These are phyloP conservation scores for Miscanthus lutarioriparius DNA, from an alignment of 176 grass and related monocot species.

Conservation along the genomic window DNA sequence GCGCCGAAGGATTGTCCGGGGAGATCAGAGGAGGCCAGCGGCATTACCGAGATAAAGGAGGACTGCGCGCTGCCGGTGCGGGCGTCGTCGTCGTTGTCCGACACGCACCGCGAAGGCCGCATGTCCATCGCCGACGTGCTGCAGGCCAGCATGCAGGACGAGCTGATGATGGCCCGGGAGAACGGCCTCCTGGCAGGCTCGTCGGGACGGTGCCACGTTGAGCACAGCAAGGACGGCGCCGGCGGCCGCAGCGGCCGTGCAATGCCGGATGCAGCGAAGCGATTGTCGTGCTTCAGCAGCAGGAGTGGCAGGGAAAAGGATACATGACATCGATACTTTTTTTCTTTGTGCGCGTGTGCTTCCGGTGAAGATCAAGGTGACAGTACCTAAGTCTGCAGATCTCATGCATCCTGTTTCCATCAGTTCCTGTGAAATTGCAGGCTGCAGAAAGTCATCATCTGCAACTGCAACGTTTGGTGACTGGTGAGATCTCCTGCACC, in stretches of 20 bases:
- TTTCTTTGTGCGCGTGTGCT: constrained; percentile 2
- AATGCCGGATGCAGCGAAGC: constrained; percentile 57
- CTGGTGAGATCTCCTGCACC: constrained; percentile 29
- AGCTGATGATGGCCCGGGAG: constrained; percentile 64
- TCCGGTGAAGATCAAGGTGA: constrained; percentile 36
- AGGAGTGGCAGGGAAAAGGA: constrained; percentile 59
- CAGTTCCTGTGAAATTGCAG: not conserved
- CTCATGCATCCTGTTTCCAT: constrained; percentile 7
- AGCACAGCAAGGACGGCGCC: constrained; percentile 42
- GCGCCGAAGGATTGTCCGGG: constrained; percentile 26
- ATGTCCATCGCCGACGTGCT: constrained; percentile 78
- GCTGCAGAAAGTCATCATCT: not conserved
- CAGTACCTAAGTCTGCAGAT: not conserved
- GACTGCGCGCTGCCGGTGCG: constrained; percentile 26
- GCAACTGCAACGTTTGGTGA: constrained; percentile 7
- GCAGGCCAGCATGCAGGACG: constrained; percentile 68
- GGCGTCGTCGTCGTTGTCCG: constrained; percentile 42
- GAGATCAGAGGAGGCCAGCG: constrained; percentile 34
- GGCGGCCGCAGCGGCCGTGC: constrained; percentile 24
- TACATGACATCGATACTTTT: constrained; percentile 12
- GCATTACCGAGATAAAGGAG: constrained; percentile 56
- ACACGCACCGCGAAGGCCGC: constrained; percentile 41
- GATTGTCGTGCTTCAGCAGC: constrained; percentile 62
- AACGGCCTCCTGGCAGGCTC: constrained; percentile 45
- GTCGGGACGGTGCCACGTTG: constrained; percentile 36